Conservation (phyloP, 108 stramenopile genomes). For the Aurantiochytrium sp. region DNA sequence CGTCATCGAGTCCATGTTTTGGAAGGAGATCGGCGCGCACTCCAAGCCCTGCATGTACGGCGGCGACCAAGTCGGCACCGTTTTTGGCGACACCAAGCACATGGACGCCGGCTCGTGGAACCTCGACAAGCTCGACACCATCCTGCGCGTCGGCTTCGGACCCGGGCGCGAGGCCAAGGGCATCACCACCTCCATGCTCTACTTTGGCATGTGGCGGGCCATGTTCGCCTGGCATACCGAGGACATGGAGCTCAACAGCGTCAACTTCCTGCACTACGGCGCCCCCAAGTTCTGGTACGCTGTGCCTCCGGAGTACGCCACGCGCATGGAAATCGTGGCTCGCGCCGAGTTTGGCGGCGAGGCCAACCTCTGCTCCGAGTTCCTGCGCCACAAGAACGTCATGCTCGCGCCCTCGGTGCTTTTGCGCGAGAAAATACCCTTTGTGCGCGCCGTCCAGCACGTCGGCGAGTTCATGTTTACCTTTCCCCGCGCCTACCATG, state of each 20-base stretch:
- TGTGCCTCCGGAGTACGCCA: slow-evolving; percentile 68
- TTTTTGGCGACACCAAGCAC: slow-evolving; percentile 36
- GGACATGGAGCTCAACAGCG: slow-evolving; percentile 93
- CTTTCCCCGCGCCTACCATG: slow-evolving; percentile 89
- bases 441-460: slow-evolving; percentile 79
- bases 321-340: slow-evolving; percentile 73
- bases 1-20: neutral
- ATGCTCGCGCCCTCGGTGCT: slow-evolving; percentile 77
- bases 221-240: slow-evolving; percentile 83
- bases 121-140: slow-evolving; percentile 45
- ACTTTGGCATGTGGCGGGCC: slow-evolving; percentile 60
- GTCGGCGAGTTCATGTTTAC: slow-evolving; percentile 95
- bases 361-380: slow-evolving; percentile 67
- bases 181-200: slow-evolving; percentile 58
- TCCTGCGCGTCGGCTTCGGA: slow-evolving; percentile 23
- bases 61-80: slow-evolving; percentile 49
- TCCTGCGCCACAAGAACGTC: slow-evolving; percentile 90
- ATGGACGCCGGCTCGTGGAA: slow-evolving; percentile 51
- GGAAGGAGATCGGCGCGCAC: neutral
- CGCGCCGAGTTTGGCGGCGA: slow-evolving; percentile 63
- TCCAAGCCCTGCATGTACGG: slow-evolving; percentile 48
- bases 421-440: slow-evolving; percentile 81
- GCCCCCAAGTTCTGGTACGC: slow-evolving; percentile 97
- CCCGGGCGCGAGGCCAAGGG: slow-evolving; percentile 46
- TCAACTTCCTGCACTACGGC: slow-evolving; percentile 95